Evolutionary conservation across 2,329 filamentous ascomycete species (phyloP).

Genomic region (Trichoderma simmonsii): DNA sequence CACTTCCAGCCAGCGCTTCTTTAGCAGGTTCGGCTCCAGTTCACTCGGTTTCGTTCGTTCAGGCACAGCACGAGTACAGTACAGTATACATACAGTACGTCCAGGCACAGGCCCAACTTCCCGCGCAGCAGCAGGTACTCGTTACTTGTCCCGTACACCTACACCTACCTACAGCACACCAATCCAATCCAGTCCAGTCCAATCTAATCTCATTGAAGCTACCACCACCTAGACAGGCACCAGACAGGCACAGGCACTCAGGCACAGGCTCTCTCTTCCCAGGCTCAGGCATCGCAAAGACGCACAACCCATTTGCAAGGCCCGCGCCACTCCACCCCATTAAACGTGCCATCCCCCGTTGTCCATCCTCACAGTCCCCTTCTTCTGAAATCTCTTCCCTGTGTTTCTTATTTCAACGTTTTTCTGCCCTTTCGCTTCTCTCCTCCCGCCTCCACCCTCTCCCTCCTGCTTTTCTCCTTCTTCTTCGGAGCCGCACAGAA

Average conservation of each 20-base stretch:
- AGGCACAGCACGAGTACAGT: background rate
- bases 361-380: conserved; percentile 29
- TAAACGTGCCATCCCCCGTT: conserved; percentile 34
- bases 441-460: conserved; percentile 25
- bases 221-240: background rate
- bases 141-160: background rate
- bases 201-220: background rate
- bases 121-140: background rate
- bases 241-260: background rate
- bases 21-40: background rate
- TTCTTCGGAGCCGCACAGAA: conserved; percentile 26
- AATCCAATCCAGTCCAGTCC: background rate
- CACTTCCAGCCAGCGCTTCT: background rate
- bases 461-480: conserved; percentile 26
- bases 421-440: conserved; percentile 28
- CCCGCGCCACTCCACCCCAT: conserved; percentile 28
- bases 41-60: background rate
- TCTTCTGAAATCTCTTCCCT: conserved; percentile 32
- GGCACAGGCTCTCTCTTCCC: background rate
- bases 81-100: background rate
- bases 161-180: background rate
- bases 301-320: background rate
- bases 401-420: conserved; percentile 25
- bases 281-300: background rate
- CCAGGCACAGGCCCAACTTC: background rate